A percentile compares a stretch with the other conserved stretches of the same genome.
Conservation (phyloP, 305 asterid species). For the Fraxinus greggii region DNA sequence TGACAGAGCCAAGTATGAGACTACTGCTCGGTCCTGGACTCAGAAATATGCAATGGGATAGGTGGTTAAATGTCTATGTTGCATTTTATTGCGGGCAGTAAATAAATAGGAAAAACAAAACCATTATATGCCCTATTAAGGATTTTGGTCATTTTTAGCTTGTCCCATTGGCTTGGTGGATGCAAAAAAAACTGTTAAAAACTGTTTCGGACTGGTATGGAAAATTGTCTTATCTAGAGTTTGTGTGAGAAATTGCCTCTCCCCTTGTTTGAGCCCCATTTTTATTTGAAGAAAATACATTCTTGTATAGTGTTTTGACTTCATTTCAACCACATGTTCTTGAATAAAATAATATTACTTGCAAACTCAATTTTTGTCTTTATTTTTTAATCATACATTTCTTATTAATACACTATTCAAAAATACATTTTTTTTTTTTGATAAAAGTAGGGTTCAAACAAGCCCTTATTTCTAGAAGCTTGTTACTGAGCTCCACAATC, state of each 20-base stretch:
- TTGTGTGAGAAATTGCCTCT: background rate
- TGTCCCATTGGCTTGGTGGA: conserved; percentile 15
- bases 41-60: conserved; percentile 70
- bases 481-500: no score
- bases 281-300: no score
- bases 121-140: conserved; percentile 2
- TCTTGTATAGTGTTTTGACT: no score
- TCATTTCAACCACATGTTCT: no score
- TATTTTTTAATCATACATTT: no score
- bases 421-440: no score
- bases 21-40: conserved; percentile 62
- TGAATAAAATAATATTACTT: no score
- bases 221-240: background rate
- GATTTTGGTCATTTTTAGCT: conserved; percentile 17
- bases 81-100: conserved; percentile 26
- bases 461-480: no score
- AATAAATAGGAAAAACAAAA: conserved; percentile 29
- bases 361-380: no score
- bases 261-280: no score
- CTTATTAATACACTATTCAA: no score
- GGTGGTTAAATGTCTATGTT: background rate
- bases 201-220: background rate
- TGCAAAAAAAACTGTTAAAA: background rate
- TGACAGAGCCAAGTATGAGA: conserved; percentile 51
- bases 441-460: no score